Base-by-base conservation (phyloP, 495 filamentous ascomycete species). In the Daldinia decipiens region DNA sequence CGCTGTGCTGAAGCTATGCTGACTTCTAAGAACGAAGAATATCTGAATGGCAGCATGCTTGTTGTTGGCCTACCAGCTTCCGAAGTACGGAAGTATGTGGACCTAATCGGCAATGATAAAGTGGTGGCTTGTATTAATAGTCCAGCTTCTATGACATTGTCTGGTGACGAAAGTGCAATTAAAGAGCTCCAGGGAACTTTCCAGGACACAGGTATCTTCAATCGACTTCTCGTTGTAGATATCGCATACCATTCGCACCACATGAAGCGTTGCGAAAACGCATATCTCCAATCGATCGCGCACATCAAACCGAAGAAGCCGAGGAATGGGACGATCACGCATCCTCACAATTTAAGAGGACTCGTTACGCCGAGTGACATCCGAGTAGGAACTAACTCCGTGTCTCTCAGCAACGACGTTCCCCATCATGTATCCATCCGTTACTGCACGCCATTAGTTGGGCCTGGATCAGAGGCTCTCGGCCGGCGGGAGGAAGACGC, bases 91-190 rank as follows among this genome's bases (percentile, higher is more conserved):
- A 53, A 31, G 19, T 77, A 78, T 29, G 47, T 82, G 1, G 29
- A 68, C 39, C 47, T 34, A 34, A 50, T 72, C 2, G 45, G 65
- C 5, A 27, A 56, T 1, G 53, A 24, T 34, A 59, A 55, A 51
- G 67, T 75, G 38, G 52, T 82, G 34, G 83, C 81, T 12, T 86
- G 82, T 51, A 50, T 82, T 40, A 86, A 84, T 59, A 82, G 79
- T 40, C 82, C 81, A 13, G 52, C 34, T 13, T 81, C 73, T 39
- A 61, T 80, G 17, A 85, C 83, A 7, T 43, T 85, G 3, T 82
- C 81, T 0, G 82, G 82, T 1, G 76, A 80, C 31, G 50, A 31
- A 0, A 67, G 73, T 2, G 71, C 62, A 3, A 79, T 87, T 15
- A 65, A 74, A 5, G 65, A 70, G 1, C 58, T 79, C 0, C 53